A percentile compares a stretch with the other conserved stretches of the same genome.
These are phyloP conservation scores for Erodium moschatum DNA, from an alignment of 441 rosid genomes.

Conservation along the genomic window DNA sequence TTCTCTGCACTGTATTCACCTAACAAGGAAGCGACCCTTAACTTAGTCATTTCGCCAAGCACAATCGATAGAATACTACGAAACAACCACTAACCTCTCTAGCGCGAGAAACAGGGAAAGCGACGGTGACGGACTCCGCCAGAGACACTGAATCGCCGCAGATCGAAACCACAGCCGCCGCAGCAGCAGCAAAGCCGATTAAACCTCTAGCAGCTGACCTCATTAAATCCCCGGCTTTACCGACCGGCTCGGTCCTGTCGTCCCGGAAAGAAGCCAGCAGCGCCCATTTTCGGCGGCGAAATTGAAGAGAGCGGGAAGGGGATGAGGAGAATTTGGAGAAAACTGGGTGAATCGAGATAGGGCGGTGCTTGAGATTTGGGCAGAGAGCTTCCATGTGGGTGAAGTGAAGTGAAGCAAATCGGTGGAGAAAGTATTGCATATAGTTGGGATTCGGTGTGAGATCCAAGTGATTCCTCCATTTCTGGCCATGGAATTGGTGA, in stretches of 20 bases:
- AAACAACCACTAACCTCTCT: conserved; percentile 41
- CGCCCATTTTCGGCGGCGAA: conserved; percentile 24
- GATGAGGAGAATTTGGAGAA: conserved; percentile 21
- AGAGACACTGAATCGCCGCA: conserved; percentile 51
- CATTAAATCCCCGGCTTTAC: conserved; percentile 19
- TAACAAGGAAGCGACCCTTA: conserved; percentile 22
- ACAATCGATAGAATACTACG: background rate
- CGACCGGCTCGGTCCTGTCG: conserved; percentile 18
- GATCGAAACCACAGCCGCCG: conserved; percentile 41
- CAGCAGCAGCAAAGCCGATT: conserved; percentile 44
- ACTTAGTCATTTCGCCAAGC: background rate
- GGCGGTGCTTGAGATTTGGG: conserved; percentile 16
- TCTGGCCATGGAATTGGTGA: conserved; percentile 22
- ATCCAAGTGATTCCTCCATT: background rate
- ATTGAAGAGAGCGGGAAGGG: conserved; percentile 21
- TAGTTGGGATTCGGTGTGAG: background rate
- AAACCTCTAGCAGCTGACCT: conserved; percentile 36
- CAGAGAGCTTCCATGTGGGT: conserved; percentile 37
- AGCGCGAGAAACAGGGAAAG: conserved; percentile 69
- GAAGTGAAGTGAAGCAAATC: background rate
- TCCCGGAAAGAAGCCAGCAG: conserved; percentile 18
- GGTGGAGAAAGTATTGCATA: background rate
- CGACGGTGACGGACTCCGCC: conserved; percentile 54
- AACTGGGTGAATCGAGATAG: conserved; percentile 16
- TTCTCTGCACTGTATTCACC: conserved; percentile 85